phyloP scores from a whole-genome alignment of 2,329 filamentous ascomycete species.

The Fusarium illudens region DNA sequence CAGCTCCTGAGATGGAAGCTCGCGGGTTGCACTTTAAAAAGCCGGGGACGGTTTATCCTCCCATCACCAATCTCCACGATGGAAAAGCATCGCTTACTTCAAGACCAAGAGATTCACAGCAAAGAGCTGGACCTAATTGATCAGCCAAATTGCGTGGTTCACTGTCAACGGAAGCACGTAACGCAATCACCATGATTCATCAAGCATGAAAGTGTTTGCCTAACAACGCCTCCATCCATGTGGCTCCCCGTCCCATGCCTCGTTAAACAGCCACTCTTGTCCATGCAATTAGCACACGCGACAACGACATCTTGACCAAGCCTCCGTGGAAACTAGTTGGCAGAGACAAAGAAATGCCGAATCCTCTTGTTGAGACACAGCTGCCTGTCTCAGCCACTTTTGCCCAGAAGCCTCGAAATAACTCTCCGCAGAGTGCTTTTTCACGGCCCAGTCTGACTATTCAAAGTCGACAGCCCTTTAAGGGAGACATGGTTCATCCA shows the following conservation, averaged over 20 bases:
- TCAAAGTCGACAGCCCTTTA: neutral
- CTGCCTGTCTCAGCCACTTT: conserved; percentile 2
- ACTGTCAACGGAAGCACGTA: neutral
- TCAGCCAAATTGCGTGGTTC: neutral
- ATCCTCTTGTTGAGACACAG: neutral
- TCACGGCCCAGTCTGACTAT: neutral
- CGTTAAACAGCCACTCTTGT: neutral
- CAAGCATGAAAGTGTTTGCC: neutral
- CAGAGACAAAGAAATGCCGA: neutral
- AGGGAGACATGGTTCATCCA: neutral
- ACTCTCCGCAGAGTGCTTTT: neutral
- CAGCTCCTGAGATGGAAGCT: neutral
- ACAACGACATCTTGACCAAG: neutral
- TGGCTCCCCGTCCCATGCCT: neutral
- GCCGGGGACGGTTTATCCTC: neutral
- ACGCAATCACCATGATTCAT: neutral
- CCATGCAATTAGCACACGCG: neutral
- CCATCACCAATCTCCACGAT: neutral
- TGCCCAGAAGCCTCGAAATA: neutral
- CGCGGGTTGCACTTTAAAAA: neutral
- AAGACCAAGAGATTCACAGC: neutral
- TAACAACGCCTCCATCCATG: neutral
- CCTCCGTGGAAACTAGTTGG: neutral
- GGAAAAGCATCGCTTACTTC: neutral
- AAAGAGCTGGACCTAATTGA: neutral